Evolutionary conservation across 306 rosid species (phyloP), one percentile per base, ranked within the genome.

Genomic region (Hippophae rhamnoides): DNA sequence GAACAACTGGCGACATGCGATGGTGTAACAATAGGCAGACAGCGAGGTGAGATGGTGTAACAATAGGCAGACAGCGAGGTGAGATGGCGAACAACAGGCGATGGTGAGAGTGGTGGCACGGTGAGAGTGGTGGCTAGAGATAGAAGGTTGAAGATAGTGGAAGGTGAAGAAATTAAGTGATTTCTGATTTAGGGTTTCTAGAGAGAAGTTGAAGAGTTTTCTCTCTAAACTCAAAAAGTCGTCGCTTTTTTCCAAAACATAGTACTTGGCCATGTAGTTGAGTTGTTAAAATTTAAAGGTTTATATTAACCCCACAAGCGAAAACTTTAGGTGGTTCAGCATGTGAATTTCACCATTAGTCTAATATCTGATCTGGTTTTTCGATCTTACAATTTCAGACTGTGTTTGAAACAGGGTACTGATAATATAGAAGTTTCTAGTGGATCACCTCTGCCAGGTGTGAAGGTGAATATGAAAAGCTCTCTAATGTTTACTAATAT

Each of bases 391-490:
- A 42, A 31, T 44, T 60, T 27, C 44, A 54, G 75, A 13, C 71
- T 76, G 66, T 79, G 59, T 60, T 67, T 75, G 56, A 62, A 74
- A 73, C 86, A 85, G 99, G 76, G 75, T 52, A 57, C 56, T 69
- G 87, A 83, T 65, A 80, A 52, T 51, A 57, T 68, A 54, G 90
- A 88, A 78, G 89, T 93, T 73, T 74, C 94, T 43, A 88, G 88
- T 60, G 99, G 99, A 70, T 93, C 99, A 40, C 97, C 99, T 54
- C 97, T 92, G 72, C 99, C 99, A 75, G 99, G 95, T 75, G 86
- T 88, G 80, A 86, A 93, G 99, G 99, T 88, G 90, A 85, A 74
- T 85, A 60, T 58, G 60, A 52, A 43, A 60, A 65, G 62, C 58
- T 64, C 65, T 63, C 60, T 57, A 60, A 10, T 50, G 26, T 77